Percentiles rank a stretch among this genome's conserved stretches.
These are phyloP conservation scores for Angophora floribunda DNA, from an alignment of 345 rosid genomes.

Conservation along the genomic window DNA sequence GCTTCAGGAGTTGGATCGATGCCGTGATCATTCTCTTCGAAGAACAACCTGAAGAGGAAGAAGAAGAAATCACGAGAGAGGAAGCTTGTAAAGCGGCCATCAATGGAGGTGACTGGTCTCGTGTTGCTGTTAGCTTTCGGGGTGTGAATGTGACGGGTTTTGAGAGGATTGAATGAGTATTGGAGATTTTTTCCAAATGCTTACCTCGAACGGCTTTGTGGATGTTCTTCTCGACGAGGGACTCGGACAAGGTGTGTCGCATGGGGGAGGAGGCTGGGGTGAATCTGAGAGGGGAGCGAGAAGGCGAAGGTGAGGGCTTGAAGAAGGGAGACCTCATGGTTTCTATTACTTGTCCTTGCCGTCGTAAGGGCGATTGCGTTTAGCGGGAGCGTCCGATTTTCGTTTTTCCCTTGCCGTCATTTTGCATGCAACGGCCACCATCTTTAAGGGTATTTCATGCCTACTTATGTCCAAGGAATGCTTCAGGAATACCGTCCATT, in stretches of 20 bases:
- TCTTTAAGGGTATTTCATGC: too few species aligned
- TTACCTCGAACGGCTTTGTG: slow-evolving; percentile 30
- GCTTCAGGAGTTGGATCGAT: not conserved
- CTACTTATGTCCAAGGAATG: not conserved
- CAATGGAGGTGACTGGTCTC: not conserved
- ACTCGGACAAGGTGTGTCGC: slow-evolving; percentile 38
- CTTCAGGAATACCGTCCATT: not conserved
- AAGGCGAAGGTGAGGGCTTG: slow-evolving; percentile 7
- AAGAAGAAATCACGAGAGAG: not conserved
- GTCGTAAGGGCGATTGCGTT: not conserved
- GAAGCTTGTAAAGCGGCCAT: not conserved
- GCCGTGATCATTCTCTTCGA: not conserved
- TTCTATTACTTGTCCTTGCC: not conserved
- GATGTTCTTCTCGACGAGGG: slow-evolving; percentile 41
- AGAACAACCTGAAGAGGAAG: not conserved
- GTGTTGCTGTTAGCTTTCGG: not conserved
- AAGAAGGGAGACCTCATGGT: slow-evolving; percentile 10
- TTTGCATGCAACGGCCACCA: too few species aligned
- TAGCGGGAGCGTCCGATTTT: not conserved
- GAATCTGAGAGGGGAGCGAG: slow-evolving; percentile 1
- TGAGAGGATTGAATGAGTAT: not conserved
- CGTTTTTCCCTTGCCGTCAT: too few species aligned
- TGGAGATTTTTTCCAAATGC: too few species aligned
- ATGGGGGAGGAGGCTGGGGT: slow-evolving; percentile 22
- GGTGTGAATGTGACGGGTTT: not conserved